A percentile compares a stretch with the other conserved stretches of the same genome.
phyloP scores from a whole-genome alignment of 1,139 yeast species.

The Taphrina pruni region DNA sequence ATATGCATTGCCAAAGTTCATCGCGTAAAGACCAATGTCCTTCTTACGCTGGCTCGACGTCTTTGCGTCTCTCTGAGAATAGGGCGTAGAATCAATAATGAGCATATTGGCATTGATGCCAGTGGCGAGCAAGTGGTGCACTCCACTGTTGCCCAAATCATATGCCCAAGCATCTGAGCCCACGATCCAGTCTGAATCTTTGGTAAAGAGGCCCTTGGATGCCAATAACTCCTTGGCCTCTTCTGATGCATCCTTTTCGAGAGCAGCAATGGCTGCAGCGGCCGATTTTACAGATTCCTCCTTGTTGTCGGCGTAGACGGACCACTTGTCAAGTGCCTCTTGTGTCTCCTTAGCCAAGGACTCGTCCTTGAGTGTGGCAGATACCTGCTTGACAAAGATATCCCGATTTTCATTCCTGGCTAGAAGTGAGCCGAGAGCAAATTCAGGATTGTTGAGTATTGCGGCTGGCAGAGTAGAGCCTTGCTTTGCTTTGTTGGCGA shows the following conservation, averaged over 20 bases:
- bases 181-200: constrained; percentile 75
- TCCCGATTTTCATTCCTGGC: constrained; percentile 61
- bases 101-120: constrained; percentile 82
- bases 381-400: constrained; percentile 59
- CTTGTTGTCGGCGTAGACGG: constrained; percentile 51
- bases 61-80: constrained; percentile 53
- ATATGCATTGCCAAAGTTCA: constrained; percentile 88
- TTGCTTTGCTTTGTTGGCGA: constrained; percentile 60
- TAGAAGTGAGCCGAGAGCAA: constrained; percentile 80
- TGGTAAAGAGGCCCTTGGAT: constrained; percentile 57
- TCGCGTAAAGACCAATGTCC: constrained; percentile 92
- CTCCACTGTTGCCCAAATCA: constrained; percentile 90
- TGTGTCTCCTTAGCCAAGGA: constrained; percentile 60
- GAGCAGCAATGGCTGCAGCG: constrained; percentile 53
- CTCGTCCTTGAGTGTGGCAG: constrained; percentile 58
- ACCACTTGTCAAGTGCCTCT: constrained; percentile 72
- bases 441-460: constrained; percentile 66
- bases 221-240: constrained; percentile 59
- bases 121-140: constrained; percentile 79
- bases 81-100: constrained; percentile 91
- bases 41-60: constrained; percentile 65
- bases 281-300: constrained; percentile 36
- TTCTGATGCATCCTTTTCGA: constrained; percentile 56
- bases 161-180: constrained; percentile 97
- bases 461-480: constrained; percentile 30